Evolutionary conservation across 1,284 basidiomycete species (phyloP).

Genomic region (Ganoderma leucocontextum): DNA sequence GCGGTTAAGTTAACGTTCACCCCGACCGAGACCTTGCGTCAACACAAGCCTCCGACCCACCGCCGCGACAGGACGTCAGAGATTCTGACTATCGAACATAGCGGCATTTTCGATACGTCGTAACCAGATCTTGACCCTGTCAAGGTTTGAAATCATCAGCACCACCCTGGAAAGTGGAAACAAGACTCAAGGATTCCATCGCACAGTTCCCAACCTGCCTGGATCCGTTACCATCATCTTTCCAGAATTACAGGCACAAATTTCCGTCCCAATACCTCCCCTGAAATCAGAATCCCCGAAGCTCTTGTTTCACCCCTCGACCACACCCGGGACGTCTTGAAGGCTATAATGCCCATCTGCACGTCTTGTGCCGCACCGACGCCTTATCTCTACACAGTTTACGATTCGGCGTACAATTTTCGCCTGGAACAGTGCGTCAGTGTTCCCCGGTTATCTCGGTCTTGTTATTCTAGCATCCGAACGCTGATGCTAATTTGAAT

Average conservation of each 20-base stretch:
- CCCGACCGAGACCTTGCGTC: not conserved
- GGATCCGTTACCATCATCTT: not conserved
- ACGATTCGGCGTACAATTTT: constrained; percentile 84
- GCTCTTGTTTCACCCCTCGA: not conserved
- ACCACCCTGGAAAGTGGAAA: not conserved
- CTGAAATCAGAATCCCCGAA: constrained; percentile 3
- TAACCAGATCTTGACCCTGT: not conserved
- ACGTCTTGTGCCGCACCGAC: constrained; percentile 77
- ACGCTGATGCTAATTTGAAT: constrained; percentile 22
- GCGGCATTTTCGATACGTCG: not conserved
- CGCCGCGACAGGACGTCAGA: not conserved
- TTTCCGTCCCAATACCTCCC: not conserved
- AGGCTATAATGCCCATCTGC: constrained; percentile 78
- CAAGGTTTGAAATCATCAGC: not conserved
- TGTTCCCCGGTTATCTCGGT: constrained; percentile 34
- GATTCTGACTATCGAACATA: not conserved
- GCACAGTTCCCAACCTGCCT: not conserved
- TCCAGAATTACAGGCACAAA: not conserved
- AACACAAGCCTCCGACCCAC: constrained; percentile 2
- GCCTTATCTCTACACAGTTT: constrained; percentile 83
- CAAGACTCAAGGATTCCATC: not conserved
- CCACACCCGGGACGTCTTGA: constrained; percentile 4
- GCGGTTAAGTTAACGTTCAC: constrained; percentile 4
- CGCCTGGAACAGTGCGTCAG: constrained; percentile 83
- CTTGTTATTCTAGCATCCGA: constrained; percentile 19